These are phyloP conservation scores for Solanum hybrid DNA, from an alignment of 305 asterid species.

Conservation along the genomic window DNA sequence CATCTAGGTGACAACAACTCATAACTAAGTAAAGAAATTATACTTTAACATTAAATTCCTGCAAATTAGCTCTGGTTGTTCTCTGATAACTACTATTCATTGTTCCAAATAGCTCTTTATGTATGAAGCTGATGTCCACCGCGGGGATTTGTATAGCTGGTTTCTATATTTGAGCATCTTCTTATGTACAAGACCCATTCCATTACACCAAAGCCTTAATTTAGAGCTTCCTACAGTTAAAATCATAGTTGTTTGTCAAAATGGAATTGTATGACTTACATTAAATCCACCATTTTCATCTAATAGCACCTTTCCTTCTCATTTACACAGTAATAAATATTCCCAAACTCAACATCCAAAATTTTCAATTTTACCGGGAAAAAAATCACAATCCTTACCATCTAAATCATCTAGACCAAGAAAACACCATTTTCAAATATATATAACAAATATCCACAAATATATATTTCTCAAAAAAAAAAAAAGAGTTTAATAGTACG, in stretches of 20 bases:
- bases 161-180: background rate
- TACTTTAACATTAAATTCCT: background rate
- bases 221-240: background rate
- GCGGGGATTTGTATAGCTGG: background rate
- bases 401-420: background rate
- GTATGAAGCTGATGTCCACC: background rate
- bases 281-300: background rate
- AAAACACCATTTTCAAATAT: background rate
- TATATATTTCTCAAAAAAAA: background rate
- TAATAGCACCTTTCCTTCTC: background rate
- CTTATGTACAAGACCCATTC: background rate
- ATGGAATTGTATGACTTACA: background rate
- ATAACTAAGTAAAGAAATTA: background rate
- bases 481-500: background rate
- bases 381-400: background rate
- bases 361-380: background rate
- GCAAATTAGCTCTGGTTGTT: background rate
- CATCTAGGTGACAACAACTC: background rate
- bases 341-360: background rate
- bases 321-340: background rate
- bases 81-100: background rate
- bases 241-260: background rate
- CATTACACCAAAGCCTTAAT: background rate
- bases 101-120: background rate
- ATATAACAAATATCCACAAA: background rate